Evolutionary conservation across 352 stramenopile genomes (phyloP), one percentile per base, ranked within the genome.

Genomic region (Pythium graminicola): DNA sequence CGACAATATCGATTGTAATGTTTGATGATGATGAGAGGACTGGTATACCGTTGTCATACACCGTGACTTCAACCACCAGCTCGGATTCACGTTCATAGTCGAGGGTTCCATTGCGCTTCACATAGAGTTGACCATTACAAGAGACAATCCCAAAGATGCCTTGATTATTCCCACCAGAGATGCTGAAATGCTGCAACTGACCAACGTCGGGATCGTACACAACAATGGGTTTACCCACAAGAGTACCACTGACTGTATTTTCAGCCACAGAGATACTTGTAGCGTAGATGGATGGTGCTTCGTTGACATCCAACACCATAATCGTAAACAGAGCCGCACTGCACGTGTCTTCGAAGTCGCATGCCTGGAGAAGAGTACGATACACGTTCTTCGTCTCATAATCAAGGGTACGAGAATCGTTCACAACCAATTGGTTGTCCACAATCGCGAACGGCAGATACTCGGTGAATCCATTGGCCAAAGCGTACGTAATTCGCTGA

Each of bases 121-220:
- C 60, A 16, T 68, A 81, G 6, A 85, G 20, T 52, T 85, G 74
- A 0, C 74, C 74, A 45, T 65, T 81, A 33, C 74, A 81, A 13
- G 64, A 33, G 17, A 75, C 33, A 27, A 82, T 79, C 3, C 57
- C 67, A 39, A 85, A 85, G 6, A 73, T 50, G 7, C 57, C 62
- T 19, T 67, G 35, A 2, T 52, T 50, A 22, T 69, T 62, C 0
- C 51, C 68, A 5, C 62, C 41, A 1, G 31, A 45, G 13, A 85
- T 79, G 8, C 46, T 28, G 8, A 55, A 70, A 3, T 17, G 33
- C 4, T 67, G 38, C 14, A 57, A 4, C 32, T 75, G 67, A 1
- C 60, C 63, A 27, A 31, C 41, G 38, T 75, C 67, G 2, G 59
- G 63, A 53, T 75, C 67, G 11, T 53, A 45, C 17, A 52, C 67